Conservation (phyloP, 1,284 basidiomycete species). For the Grifola frondosa region DNA sequence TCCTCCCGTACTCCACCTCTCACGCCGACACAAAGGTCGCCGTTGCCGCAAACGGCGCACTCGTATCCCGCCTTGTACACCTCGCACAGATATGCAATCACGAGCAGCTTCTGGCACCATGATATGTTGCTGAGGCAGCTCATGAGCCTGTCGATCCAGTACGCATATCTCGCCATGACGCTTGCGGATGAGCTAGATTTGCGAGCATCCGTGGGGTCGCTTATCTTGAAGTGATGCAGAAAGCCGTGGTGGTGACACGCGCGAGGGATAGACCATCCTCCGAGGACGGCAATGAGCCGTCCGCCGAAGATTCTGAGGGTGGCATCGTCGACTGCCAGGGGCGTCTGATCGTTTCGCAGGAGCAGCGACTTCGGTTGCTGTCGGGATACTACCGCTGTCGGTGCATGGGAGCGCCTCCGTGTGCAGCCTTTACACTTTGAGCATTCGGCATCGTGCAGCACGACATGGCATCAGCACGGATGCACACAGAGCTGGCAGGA, state of each 20-base stretch:
- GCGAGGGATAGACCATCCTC: slow-evolving; percentile 7
- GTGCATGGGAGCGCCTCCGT: slow-evolving; percentile 62
- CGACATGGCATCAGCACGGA: slow-evolving; percentile 67
- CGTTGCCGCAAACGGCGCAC: slow-evolving; percentile 35
- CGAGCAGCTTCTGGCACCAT: slow-evolving; percentile 55
- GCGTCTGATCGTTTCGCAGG: slow-evolving; percentile 45
- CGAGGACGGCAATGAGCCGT: slow-evolving; percentile 11
- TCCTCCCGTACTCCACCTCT: slow-evolving; percentile 34
- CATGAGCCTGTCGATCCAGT: slow-evolving; percentile 56
- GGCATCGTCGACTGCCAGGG: slow-evolving; percentile 39
- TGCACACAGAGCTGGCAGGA: slow-evolving; percentile 59
- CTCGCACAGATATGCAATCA: slow-evolving; percentile 67
- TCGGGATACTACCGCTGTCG: slow-evolving; percentile 63
- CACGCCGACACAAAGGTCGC: slow-evolving; percentile 29
- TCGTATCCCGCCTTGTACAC: slow-evolving; percentile 56
- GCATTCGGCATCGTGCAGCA: slow-evolving; percentile 57
- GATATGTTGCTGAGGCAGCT: slow-evolving; percentile 56
- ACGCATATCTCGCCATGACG: slow-evolving; percentile 66
- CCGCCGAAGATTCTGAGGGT: slow-evolving; percentile 31
- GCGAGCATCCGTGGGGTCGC: slow-evolving; percentile 55
- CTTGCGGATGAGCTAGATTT: slow-evolving; percentile 66
- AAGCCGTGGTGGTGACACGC: slow-evolving; percentile 45
- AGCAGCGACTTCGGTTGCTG: slow-evolving; percentile 62
- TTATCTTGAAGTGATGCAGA: slow-evolving; percentile 69
- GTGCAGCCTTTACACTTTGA: slow-evolving; percentile 53